A percentile compares a stretch with the other conserved stretches of the same genome.
Evolutionary conservation across 2,329 filamentous ascomycete species (phyloP).

Genomic region (Diaporthe destruens): DNA sequence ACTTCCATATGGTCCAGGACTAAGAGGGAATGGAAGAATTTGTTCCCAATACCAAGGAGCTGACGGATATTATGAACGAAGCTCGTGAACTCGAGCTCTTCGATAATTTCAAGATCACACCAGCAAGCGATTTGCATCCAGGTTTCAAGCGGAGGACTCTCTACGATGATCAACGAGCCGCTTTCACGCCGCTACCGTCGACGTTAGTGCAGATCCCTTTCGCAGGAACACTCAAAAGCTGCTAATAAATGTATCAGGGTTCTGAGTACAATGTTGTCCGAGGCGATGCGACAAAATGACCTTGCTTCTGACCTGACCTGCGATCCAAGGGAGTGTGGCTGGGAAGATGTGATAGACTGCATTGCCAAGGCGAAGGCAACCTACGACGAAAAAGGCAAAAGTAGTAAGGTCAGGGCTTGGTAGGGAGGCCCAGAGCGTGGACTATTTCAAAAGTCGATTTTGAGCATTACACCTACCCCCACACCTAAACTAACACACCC

Average conservation of each 20-base stretch:
- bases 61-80: background rate
- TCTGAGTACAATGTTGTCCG: background rate
- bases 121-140: background rate
- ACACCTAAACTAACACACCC: no score
- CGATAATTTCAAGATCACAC: background rate
- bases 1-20: no score
- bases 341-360: slow-evolving; percentile 19
- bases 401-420: background rate
- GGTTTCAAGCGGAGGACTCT: background rate
- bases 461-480: no score
- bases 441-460: no score
- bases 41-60: background rate
- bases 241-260: background rate
- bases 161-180: slow-evolving; percentile 11
- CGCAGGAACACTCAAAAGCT: background rate
- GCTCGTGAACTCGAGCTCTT: background rate
- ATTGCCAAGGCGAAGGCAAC: background rate
- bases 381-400: background rate
- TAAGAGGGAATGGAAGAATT: background rate
- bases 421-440: no score
- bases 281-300: background rate
- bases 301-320: background rate
- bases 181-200: background rate
- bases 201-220: background rate
- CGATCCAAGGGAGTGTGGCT: slow-evolving; percentile 17